Evolutionary conservation across 2,329 filamentous ascomycete genomes (phyloP).

Genomic region (Nigrospora osmanthi): DNA sequence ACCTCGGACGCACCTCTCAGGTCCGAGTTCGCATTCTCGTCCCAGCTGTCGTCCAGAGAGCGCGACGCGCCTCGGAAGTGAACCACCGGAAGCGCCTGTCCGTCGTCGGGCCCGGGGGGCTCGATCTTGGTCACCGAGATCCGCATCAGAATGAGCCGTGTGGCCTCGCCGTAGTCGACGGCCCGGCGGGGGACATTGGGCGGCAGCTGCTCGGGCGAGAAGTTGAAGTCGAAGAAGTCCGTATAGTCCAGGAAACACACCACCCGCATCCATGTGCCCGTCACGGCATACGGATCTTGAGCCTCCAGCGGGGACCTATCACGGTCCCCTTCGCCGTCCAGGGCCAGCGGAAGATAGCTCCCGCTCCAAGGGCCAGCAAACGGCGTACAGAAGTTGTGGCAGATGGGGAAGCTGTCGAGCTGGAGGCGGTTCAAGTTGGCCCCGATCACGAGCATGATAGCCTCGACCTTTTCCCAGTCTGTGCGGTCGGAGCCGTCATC

Average conservation of each 20-base stretch:
- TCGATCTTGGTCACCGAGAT: constrained; percentile 55
- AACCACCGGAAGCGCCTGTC: constrained; percentile 53
- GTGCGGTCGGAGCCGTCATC: constrained; percentile 53
- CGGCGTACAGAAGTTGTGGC: constrained; percentile 43
- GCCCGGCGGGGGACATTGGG: constrained; percentile 38
- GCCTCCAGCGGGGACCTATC: constrained; percentile 28
- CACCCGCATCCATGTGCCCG: constrained; percentile 63
- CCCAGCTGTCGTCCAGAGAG: constrained; percentile 55
- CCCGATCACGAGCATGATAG: constrained; percentile 61
- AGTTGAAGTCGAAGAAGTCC: constrained; percentile 68
- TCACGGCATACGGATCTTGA: constrained; percentile 62
- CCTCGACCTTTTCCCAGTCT: constrained; percentile 77
- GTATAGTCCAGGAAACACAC: constrained; percentile 56
- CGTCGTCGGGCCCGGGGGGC: constrained; percentile 48
- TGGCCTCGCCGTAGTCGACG: constrained; percentile 57
- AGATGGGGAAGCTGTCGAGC: constrained; percentile 33
- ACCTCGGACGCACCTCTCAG: constrained; percentile 44
- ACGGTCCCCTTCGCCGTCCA: constrained; percentile 22
- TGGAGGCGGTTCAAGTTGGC: constrained; percentile 50
- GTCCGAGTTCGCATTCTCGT: constrained; percentile 60
- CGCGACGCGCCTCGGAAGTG: constrained; percentile 58
- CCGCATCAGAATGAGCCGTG: constrained; percentile 62
- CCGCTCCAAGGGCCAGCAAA: constrained; percentile 48
- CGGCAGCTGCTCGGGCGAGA: constrained; percentile 33
- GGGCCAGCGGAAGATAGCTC: constrained; percentile 34